Conservation (phyloP, 805 yeast species). For the Citeromyces matritensis region DNA sequence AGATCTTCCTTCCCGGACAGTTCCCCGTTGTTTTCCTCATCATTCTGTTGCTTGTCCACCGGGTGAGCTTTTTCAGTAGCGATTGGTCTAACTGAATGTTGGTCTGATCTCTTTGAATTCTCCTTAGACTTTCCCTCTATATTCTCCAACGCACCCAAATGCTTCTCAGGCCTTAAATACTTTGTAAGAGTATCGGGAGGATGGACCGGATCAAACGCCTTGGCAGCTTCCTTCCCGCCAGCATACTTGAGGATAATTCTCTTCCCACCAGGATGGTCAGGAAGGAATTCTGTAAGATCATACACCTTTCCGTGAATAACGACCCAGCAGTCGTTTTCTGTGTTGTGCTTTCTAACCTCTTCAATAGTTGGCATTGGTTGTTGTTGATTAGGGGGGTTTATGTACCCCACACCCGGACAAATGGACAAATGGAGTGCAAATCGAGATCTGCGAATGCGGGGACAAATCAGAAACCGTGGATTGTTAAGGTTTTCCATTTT, state of each 20-base stretch:
- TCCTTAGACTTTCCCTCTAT: too few relatives aligned
- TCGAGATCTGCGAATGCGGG: too few relatives aligned
- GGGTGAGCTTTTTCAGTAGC: too few relatives aligned
- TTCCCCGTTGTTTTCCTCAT: too few relatives aligned
- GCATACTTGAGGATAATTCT: slow-evolving; percentile 14
- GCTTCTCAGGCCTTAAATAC: slow-evolving; percentile 40
- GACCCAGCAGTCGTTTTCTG: slow-evolving; percentile 31
- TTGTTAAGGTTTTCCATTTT: too few relatives aligned
- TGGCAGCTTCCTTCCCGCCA: slow-evolving; percentile 61
- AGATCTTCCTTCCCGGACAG: slow-evolving; percentile 10
- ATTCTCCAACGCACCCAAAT: slow-evolving; percentile 36
- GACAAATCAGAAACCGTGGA: too few relatives aligned
- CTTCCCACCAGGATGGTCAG: slow-evolving; percentile 19
- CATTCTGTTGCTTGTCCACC: too few relatives aligned
- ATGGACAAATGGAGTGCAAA: too few relatives aligned
- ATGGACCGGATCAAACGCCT: slow-evolving; percentile 79
- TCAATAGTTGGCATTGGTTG: not conserved
- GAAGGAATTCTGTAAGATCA: slow-evolving; percentile 23
- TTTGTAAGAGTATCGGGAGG: slow-evolving; percentile 74
- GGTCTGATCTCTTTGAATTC: slow-evolving; percentile 7
- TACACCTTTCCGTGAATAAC: slow-evolving; percentile 27
- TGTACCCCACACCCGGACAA: too few relatives aligned
- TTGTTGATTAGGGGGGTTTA: too few relatives aligned
- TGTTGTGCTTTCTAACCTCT: slow-evolving; percentile 30
- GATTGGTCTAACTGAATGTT: too few relatives aligned